These are phyloP conservation scores for Rhodotorula kratochvilovae DNA, from an alignment of 768 basidiomycete species.

Conservation along the genomic window DNA sequence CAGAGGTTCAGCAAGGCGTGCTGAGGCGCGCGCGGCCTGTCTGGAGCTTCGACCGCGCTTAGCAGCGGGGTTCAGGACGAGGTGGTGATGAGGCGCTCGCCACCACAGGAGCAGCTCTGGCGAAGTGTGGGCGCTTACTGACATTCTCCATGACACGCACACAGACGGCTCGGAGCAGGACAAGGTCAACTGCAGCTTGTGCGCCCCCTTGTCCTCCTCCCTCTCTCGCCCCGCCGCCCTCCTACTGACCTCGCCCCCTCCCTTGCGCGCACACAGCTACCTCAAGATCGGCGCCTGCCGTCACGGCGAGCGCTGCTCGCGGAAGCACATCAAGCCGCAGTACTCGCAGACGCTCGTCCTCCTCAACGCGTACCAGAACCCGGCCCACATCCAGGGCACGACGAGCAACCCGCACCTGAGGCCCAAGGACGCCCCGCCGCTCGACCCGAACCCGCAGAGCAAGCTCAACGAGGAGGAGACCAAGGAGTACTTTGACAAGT, in stretches of 20 bases:
- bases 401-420: conserved; percentile 37
- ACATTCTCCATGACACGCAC: neutral
- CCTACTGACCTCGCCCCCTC: neutral
- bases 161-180: conserved; percentile 50
- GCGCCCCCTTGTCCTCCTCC: conserved; percentile 69
- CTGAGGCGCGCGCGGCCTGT: too few species aligned
- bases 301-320: conserved; percentile 95
- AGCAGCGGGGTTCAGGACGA: too few species aligned
- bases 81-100: neutral
- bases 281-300: conserved; percentile 91
- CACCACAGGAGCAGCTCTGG: too few species aligned
- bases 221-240: too few species aligned
- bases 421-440: conserved; percentile 18
- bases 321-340: conserved; percentile 96
- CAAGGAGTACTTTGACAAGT: conserved; percentile 50
- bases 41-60: too few species aligned
- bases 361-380: conserved; percentile 98
- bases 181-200: conserved; percentile 93
- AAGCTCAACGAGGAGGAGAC: conserved; percentile 72
- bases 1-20: too few species aligned
- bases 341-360: conserved; percentile 95
- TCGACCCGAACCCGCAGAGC: conserved; percentile 54
- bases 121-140: neutral
- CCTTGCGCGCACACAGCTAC: neutral
- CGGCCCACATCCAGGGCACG: conserved; percentile 63